Evolutionary conservation across 2,329 filamentous ascomycete species (phyloP).

Genomic region (Phialophora macrospora): DNA sequence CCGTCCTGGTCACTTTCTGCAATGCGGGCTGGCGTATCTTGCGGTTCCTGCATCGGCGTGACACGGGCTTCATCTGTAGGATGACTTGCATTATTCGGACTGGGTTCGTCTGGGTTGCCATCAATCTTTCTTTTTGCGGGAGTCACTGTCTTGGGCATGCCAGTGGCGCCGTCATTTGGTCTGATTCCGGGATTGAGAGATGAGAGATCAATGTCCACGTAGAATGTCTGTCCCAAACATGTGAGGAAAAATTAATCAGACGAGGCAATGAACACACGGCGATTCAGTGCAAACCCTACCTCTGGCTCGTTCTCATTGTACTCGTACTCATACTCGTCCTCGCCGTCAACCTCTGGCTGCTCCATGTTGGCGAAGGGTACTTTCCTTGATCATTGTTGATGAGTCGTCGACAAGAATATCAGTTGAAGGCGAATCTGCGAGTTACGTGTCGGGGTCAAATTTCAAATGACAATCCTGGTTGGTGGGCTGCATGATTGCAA

Average conservation of each 20-base stretch:
- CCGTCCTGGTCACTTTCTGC: constrained; percentile 47
- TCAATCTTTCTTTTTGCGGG: constrained; percentile 27
- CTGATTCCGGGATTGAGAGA: constrained; percentile 49
- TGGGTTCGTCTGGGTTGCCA: constrained; percentile 26
- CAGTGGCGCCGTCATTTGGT: constrained; percentile 18
- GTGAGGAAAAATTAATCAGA: constrained; percentile 21
- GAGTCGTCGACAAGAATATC: not conserved
- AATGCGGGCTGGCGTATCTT: constrained; percentile 32
- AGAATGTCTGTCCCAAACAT: constrained; percentile 55
- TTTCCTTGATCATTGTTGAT: not conserved
- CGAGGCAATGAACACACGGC: not conserved
- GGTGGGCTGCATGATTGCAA: not conserved
- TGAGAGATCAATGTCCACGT: constrained; percentile 64
- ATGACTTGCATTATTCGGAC: constrained; percentile 5
- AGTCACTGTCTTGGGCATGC: constrained; percentile 2
- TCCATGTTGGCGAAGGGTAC: constrained; percentile 8
- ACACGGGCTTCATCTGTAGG: constrained; percentile 16
- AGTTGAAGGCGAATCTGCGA: not conserved
- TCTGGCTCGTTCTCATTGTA: constrained; percentile 60
- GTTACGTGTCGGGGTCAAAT: not conserved
- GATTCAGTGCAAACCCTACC: constrained; percentile 45
- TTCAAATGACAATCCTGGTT: constrained; percentile 13
- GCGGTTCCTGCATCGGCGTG: constrained; percentile 31
- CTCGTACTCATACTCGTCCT: constrained; percentile 62
- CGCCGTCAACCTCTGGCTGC: constrained; percentile 41